Conservation (phyloP, 208 protist genomes). For the Tritrichomonas foetus region DNA sequence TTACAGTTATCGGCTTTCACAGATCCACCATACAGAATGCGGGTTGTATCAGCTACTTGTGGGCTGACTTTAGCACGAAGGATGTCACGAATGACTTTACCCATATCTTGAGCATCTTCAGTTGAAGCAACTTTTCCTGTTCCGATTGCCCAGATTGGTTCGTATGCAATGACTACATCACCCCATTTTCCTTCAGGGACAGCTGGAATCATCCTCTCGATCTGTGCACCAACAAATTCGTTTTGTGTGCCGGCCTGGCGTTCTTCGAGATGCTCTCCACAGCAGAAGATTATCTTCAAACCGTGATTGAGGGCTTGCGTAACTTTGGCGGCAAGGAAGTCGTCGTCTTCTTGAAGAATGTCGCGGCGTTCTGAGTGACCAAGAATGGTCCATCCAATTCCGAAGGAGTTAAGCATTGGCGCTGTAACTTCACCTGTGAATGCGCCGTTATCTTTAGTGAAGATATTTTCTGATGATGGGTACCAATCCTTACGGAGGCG, state of each 20-base stretch:
- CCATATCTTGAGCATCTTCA: conserved; percentile 46
- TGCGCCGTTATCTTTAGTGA: conserved; percentile 48
- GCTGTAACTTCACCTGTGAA: conserved; percentile 56
- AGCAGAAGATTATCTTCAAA: conserved; percentile 45
- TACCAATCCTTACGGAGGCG: conserved; percentile 3
- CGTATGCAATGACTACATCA: conserved; percentile 54
- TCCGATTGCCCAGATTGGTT: conserved; percentile 57
- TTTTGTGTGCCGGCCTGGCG: conserved; percentile 43
- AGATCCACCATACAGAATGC: conserved; percentile 56
- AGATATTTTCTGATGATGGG: conserved; percentile 36
- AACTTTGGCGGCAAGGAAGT: conserved; percentile 44
- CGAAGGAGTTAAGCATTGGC: conserved; percentile 45
- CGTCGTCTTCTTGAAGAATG: conserved; percentile 48
- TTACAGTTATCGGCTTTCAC: conserved; percentile 49
- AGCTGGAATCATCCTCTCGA: conserved; percentile 40
- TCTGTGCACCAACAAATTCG: conserved; percentile 46
- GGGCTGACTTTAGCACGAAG: background rate
- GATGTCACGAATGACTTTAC: conserved; percentile 32
- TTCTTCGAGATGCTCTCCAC: conserved; percentile 48
- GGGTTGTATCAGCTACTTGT: conserved; percentile 48
- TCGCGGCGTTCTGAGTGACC: conserved; percentile 52
- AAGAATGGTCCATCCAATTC: conserved; percentile 48
- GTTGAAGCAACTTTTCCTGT: conserved; percentile 49
- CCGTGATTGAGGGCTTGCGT: conserved; percentile 7
- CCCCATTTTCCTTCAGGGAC: conserved; percentile 39